These are phyloP conservation scores for Blastobotrys parvus DNA, from an alignment of 805 yeast species.

Conservation along the genomic window DNA sequence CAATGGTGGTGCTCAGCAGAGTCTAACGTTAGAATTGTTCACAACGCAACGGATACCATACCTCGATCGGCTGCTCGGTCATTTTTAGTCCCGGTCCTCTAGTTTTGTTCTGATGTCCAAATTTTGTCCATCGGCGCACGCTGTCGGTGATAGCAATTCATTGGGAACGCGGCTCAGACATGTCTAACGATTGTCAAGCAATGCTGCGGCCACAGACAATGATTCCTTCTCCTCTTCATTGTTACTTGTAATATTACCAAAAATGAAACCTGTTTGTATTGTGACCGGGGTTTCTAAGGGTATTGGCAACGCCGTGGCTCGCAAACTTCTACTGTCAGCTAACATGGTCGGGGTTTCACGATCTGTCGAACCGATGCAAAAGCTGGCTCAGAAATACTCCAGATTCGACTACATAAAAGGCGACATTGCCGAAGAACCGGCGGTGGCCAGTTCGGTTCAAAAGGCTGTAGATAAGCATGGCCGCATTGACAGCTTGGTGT, in stretches of 20 bases:
- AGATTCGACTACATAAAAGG: constrained; percentile 35
- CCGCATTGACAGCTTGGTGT: constrained; percentile 43
- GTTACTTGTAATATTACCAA: no score
- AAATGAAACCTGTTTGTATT: constrained; percentile 12
- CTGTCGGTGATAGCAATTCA: no score
- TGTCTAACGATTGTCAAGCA: no score
- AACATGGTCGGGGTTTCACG: constrained; percentile 69
- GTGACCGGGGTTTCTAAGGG: constrained; percentile 39
- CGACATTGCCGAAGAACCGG: constrained; percentile 39
- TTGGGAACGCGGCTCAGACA: no score
- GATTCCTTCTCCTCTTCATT: no score
- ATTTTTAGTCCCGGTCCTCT: no score
- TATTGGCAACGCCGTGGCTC: constrained; percentile 72
- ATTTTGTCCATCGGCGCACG: no score
- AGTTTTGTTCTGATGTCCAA: no score
- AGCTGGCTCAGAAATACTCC: constrained; percentile 33
- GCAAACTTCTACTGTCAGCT: constrained; percentile 32
- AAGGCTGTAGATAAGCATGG: constrained; percentile 41
- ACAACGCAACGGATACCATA: no score
- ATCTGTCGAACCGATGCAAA: constrained; percentile 39
- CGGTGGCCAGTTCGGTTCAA: constrained; percentile 32
- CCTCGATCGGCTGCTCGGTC: no score
- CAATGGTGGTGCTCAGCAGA: constrained; percentile 28
- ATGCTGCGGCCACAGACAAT: no score
- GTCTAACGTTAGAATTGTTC: no score